Percentiles rank a stretch among this genome's conserved stretches.
Evolutionary conservation across 2,329 filamentous ascomycete genomes (phyloP).

Genomic region (Botrytis porri): DNA sequence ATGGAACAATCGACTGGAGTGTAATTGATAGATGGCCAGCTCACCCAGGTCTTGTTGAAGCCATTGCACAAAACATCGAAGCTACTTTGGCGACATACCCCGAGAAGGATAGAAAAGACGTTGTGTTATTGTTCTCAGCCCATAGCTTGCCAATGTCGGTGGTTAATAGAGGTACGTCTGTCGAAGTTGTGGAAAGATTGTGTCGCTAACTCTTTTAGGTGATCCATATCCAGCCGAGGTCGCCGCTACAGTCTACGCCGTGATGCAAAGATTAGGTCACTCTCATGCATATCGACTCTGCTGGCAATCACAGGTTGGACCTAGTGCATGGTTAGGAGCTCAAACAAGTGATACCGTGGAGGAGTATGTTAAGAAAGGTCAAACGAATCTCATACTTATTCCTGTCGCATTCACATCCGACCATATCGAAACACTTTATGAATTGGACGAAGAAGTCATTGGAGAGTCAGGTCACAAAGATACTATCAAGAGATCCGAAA

Average conservation of each 20-base stretch:
- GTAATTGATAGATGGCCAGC: constrained; percentile 97
- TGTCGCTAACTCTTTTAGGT: constrained; percentile 46
- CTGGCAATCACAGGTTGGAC: constrained; percentile 98
- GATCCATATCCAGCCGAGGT: constrained; percentile 96
- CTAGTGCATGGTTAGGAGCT: constrained; percentile 90
- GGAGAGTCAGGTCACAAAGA: constrained; percentile 76
- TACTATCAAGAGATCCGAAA: constrained; percentile 85
- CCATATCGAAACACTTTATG: constrained; percentile 95
- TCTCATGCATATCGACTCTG: constrained; percentile 89
- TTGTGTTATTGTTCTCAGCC: constrained; percentile 88
- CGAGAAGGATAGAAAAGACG: constrained; percentile 71
- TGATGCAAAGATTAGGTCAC: constrained; percentile 89
- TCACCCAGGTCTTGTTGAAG: constrained; percentile 86
- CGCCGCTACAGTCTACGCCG: constrained; percentile 89
- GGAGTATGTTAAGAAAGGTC: constrained; percentile 83
- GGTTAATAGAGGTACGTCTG: constrained; percentile 73
- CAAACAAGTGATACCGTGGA: constrained; percentile 88
- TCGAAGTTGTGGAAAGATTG: not conserved
- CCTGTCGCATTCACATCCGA: constrained; percentile 99
- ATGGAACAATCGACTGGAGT: constrained; percentile 85
- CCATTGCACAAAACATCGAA: constrained; percentile 90
- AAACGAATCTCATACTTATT: constrained; percentile 86
- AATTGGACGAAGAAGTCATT: constrained; percentile 93
- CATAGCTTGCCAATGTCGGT: constrained; percentile 97
- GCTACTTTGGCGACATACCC: constrained; percentile 81